Percentiles rank a stretch among this genome's conserved stretches.
Conservation (phyloP, 768 basidiomycete genomes). For the Macrolepiota albuminosa region DNA sequence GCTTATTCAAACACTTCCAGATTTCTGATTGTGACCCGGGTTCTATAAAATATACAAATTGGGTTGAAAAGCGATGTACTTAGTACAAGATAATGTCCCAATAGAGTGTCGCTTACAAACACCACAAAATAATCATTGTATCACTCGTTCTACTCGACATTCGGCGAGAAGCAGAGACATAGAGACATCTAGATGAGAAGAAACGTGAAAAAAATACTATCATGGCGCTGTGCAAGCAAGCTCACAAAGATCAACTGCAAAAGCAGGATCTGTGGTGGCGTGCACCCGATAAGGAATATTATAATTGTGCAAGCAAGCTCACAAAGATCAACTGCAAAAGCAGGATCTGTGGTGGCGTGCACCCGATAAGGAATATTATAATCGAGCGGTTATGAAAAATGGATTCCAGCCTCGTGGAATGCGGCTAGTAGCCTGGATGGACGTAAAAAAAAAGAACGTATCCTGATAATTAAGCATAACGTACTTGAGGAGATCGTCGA, state of each 20-base stretch:
- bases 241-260: neutral
- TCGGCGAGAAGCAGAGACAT: neutral
- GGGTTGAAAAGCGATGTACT: neutral
- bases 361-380: neutral
- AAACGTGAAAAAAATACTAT: neutral
- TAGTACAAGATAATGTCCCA: neutral
- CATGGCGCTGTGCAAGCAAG: conserved; percentile 1
- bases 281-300: neutral
- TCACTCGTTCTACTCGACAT: conserved; percentile 4
- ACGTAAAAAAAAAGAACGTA: neutral
- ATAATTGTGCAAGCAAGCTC: neutral
- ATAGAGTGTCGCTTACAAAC: neutral
- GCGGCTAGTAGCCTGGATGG: conserved; percentile 57
- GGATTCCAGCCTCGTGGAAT: conserved; percentile 71
- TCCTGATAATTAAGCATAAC: conserved; percentile 19
- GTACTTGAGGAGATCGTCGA: conserved; percentile 87
- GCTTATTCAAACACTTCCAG: neutral
- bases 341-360: neutral
- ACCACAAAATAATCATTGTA: neutral
- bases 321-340: neutral
- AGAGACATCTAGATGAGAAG: neutral
- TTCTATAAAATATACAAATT: neutral
- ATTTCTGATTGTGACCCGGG: no score
- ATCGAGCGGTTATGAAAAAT: conserved; percentile 47
- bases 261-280: neutral